phyloP scores from a whole-genome alignment of 2,329 filamentous ascomycete genomes.

The Penicillium sp. region DNA sequence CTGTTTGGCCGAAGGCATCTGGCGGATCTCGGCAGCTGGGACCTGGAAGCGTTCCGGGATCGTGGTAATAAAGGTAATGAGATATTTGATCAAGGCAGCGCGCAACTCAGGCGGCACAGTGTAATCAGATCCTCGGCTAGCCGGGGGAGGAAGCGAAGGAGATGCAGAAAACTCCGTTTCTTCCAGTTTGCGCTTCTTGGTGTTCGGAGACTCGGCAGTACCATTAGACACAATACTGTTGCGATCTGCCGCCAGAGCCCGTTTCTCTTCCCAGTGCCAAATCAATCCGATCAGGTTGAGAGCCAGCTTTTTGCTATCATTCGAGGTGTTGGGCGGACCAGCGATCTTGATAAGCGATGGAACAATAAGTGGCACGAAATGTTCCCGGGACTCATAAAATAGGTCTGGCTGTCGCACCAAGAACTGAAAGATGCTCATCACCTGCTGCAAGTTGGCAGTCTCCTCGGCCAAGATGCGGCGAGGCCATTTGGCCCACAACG shows the following conservation, averaged over 20 bases:
- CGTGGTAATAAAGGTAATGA: slow-evolving; percentile 90
- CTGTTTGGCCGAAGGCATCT: slow-evolving; percentile 47
- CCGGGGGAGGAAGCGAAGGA: slow-evolving; percentile 44
- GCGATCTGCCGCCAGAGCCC: slow-evolving; percentile 59
- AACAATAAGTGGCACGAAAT: slow-evolving; percentile 84
- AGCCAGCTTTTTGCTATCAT: slow-evolving; percentile 85
- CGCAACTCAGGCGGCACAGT: slow-evolving; percentile 63
- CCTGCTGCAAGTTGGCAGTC: slow-evolving; percentile 88
- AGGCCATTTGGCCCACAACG: slow-evolving; percentile 84
- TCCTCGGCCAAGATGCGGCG: slow-evolving; percentile 90
- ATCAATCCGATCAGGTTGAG: slow-evolving; percentile 87
- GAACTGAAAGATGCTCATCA: slow-evolving; percentile 97
- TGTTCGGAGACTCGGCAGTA: slow-evolving; percentile 65
- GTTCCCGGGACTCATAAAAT: slow-evolving; percentile 92
- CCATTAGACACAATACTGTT: slow-evolving; percentile 24
- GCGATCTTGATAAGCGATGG: slow-evolving; percentile 85
- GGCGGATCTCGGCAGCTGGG: slow-evolving; percentile 63
- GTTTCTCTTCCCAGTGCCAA: slow-evolving; percentile 85
- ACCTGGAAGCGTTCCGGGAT: slow-evolving; percentile 79
- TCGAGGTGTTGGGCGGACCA: slow-evolving; percentile 70
- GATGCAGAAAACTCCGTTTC: slow-evolving; percentile 53
- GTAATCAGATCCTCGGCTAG: slow-evolving; percentile 56
- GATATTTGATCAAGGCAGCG: slow-evolving; percentile 83
- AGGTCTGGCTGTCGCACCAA: slow-evolving; percentile 85
- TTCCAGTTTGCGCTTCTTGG: slow-evolving; percentile 72